Evolutionary conservation across 345 rosid genomes (phyloP), one percentile per base, ranked within the genome.

Genomic region (Geranium rotundifolium): DNA sequence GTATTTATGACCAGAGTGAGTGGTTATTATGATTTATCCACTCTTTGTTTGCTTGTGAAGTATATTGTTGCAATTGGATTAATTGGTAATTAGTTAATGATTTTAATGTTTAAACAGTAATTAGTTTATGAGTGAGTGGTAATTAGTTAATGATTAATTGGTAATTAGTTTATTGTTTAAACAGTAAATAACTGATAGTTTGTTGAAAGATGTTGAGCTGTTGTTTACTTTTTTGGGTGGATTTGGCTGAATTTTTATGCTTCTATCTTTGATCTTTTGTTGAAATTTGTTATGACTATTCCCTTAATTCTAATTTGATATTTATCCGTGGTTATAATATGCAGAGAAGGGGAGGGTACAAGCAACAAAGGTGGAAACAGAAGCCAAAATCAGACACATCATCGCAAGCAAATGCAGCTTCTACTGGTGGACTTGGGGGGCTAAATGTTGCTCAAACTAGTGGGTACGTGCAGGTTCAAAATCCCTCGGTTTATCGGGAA

Each of bases 401-500:
- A 54, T 76, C 80, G 58, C 57, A 69, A 58, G 71, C 69, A 5
- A 62, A 72, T 9, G 67, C 79, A n/a, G n/a, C 65, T 1, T 59
- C 39, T 58, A 67, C 66, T 41, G 86, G 82, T 55, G 76, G 72
- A 62, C 29, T 91, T 54, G 81, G 79, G 14, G 81, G 69, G 29
- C 70, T 91, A 74, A 77, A 64, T 71, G 63, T 91, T 54, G 75
- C 67, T 50, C 88, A 81, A 63, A 76, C 19, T 27, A 66, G 27
- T 61, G 78, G 69, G 41, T 67, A 72, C 14, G 37, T 62, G 64
- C 68, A 56, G 73, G 70, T 60, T 68, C 15, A 72, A 17, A 39
- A 55, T 63, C 58, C 67, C 7, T 49, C 67, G 20, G 59, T 19
- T 78, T 65, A 60, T 37, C 19, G 64, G 71, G 80, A 69, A 14